Conservation (phyloP, 768 basidiomycete species). For the Naematelia aurantialba region DNA sequence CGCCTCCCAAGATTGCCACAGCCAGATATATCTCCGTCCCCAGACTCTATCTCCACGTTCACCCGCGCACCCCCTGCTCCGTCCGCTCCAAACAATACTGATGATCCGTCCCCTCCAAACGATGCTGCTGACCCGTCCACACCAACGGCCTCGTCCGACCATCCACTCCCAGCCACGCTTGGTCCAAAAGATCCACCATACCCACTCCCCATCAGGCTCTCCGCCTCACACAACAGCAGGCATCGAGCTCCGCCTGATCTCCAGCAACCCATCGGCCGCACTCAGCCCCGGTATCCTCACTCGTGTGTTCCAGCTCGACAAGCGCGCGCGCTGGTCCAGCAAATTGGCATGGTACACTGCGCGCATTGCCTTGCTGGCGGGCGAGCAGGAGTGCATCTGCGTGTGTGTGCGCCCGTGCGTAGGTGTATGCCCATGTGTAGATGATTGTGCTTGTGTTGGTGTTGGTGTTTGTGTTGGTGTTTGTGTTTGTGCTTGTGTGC, state of each 20-base stretch:
- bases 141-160: too few species aligned
- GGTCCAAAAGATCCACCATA: neutral
- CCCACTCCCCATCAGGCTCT: neutral
- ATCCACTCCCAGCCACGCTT: too few species aligned
- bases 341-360: constrained; percentile 37
- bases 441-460: neutral
- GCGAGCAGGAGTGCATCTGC: constrained; percentile 4
- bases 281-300: neutral
- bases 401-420: neutral
- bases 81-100: too few species aligned
- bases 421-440: neutral
- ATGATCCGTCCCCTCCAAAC: too few species aligned
- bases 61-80: too few species aligned
- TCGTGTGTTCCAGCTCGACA: constrained; percentile 1
- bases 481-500: neutral
- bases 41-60: too few species aligned
- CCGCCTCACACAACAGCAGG: neutral
- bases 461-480: neutral
- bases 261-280: neutral
- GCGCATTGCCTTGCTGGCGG: constrained; percentile 30
- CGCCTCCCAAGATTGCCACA: too few species aligned
- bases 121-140: too few species aligned
- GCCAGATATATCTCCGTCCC: too few species aligned
- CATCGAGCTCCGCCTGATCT: neutral
- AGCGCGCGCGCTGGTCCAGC: constrained; percentile 12